These are phyloP conservation scores for Moesziomyces antarcticus DNA, from an alignment of 1,284 basidiomycete species.

Conservation along the genomic window DNA sequence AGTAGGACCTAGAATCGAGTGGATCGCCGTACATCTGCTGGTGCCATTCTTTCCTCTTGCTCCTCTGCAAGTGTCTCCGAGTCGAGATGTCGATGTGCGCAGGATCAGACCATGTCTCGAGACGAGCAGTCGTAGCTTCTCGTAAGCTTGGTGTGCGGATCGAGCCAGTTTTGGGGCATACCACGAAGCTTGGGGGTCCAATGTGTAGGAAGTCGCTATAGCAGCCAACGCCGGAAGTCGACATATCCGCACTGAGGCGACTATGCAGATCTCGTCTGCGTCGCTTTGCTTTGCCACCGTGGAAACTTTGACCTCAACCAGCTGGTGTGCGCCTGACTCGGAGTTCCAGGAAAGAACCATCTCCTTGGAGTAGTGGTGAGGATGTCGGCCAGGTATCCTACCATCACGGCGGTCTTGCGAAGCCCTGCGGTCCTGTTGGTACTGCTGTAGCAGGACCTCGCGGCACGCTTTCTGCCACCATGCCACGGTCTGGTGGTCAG, in stretches of 20 bases:
- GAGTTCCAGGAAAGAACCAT: slow-evolving; percentile 4
- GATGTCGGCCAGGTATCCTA: neutral
- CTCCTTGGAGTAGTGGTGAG: slow-evolving; percentile 2
- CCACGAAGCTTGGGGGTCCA: neutral
- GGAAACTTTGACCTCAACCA: no score
- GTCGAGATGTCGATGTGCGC: neutral
- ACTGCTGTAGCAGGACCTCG: neutral
- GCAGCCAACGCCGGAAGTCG: slow-evolving; percentile 1
- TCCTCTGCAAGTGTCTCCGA: no score
- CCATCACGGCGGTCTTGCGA: neutral
- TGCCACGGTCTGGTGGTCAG: slow-evolving; percentile 3
- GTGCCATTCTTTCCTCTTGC: no score
- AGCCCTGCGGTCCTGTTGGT: neutral
- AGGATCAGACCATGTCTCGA: slow-evolving; percentile 31
- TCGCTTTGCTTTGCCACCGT: no score
- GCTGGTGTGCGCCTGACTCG: no score
- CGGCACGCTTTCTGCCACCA: slow-evolving; percentile 22
- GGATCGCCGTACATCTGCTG: no score
- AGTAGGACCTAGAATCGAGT: neutral
- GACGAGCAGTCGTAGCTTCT: slow-evolving; percentile 19
- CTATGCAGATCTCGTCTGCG: no score
- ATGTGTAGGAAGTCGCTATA: neutral
- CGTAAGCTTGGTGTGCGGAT: neutral
- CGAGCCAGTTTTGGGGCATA: no score
- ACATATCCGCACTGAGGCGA: no score